Conservation (phyloP, 495 filamentous ascomycete species). For the Terfezia boudieri region DNA sequence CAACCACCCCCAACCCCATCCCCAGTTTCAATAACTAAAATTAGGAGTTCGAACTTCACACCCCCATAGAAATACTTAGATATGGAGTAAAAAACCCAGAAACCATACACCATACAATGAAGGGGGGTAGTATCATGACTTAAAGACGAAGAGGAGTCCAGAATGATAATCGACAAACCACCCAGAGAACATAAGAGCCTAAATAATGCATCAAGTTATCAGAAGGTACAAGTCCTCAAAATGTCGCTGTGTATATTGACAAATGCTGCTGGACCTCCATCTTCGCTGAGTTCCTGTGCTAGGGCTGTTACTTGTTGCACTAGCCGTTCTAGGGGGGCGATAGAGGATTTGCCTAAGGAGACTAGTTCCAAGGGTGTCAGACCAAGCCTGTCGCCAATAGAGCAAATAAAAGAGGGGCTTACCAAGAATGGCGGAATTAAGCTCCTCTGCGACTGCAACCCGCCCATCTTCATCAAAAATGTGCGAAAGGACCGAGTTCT, state of each 20-base stretch:
- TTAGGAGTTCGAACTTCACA: too few relatives aligned
- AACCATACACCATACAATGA: too few relatives aligned
- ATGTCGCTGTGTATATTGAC: constrained; percentile 54
- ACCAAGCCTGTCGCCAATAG: not conserved
- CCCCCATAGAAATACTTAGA: too few relatives aligned
- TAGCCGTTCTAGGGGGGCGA: constrained; percentile 66
- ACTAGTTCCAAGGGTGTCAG: constrained; percentile 26
- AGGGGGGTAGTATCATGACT: too few relatives aligned
- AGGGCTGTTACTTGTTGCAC: constrained; percentile 74
- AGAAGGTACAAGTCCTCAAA: constrained; percentile 16
- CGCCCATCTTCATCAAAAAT: constrained; percentile 55
- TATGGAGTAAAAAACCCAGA: too few relatives aligned
- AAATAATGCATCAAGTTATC: too few relatives aligned
- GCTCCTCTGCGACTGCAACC: constrained; percentile 68
- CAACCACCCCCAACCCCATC: too few relatives aligned
- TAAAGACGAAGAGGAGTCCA: too few relatives aligned
- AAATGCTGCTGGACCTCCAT: constrained; percentile 70
- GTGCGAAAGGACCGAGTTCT: constrained; percentile 48
- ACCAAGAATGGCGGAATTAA: constrained; percentile 90
- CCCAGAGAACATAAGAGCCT: too few relatives aligned
- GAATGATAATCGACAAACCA: too few relatives aligned
- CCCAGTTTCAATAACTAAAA: too few relatives aligned
- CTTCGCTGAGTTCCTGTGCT: constrained; percentile 57
- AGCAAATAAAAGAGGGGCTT: constrained; percentile 17
- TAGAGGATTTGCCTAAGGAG: constrained; percentile 70